Conservation (phyloP, 2,329 filamentous ascomycete genomes). For the Curvularia sp. region DNA sequence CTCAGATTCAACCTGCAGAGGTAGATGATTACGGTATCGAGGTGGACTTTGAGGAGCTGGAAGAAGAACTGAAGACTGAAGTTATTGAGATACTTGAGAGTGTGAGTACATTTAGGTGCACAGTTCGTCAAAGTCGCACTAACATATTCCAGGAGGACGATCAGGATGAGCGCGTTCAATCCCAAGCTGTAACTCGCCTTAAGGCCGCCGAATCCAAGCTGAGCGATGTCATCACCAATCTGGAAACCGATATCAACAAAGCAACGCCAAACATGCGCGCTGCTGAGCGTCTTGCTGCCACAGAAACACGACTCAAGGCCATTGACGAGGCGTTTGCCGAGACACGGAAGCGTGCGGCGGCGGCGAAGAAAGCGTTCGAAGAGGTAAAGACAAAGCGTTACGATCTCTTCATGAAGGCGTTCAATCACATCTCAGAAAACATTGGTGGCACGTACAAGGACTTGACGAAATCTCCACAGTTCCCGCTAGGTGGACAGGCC, state of each 20-base stretch:
- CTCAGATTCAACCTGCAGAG: slow-evolving; percentile 60
- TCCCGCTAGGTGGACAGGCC: slow-evolving; percentile 85
- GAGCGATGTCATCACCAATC: slow-evolving; percentile 75
- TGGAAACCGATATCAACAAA: slow-evolving; percentile 85
- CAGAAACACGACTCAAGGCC: slow-evolving; percentile 79
- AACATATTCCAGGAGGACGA: slow-evolving; percentile 65
- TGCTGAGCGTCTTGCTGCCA: slow-evolving; percentile 85
- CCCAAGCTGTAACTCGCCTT: slow-evolving; percentile 27
- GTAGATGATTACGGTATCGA: slow-evolving; percentile 92
- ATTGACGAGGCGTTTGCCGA: slow-evolving; percentile 91
- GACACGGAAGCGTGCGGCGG: slow-evolving; percentile 75
- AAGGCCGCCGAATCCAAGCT: slow-evolving; percentile 71
- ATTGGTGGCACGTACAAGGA: slow-evolving; percentile 95
- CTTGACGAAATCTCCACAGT: slow-evolving; percentile 86
- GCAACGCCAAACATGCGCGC: slow-evolving; percentile 97
- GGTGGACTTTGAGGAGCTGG: slow-evolving; percentile 81
- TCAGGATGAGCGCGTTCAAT: slow-evolving; percentile 55
- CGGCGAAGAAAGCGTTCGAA: slow-evolving; percentile 83
- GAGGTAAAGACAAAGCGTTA: slow-evolving; percentile 81
- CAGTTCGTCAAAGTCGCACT: slow-evolving; percentile 3
- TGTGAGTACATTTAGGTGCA: slow-evolving; percentile 22
- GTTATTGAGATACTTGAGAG: slow-evolving; percentile 56
- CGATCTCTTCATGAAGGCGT: slow-evolving; percentile 94
- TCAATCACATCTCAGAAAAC: slow-evolving; percentile 91
- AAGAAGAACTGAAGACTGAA: slow-evolving; percentile 71